phyloP scores from a whole-genome alignment of 2,329 filamentous ascomycete genomes.

The Sordariomycetes sp. region DNA sequence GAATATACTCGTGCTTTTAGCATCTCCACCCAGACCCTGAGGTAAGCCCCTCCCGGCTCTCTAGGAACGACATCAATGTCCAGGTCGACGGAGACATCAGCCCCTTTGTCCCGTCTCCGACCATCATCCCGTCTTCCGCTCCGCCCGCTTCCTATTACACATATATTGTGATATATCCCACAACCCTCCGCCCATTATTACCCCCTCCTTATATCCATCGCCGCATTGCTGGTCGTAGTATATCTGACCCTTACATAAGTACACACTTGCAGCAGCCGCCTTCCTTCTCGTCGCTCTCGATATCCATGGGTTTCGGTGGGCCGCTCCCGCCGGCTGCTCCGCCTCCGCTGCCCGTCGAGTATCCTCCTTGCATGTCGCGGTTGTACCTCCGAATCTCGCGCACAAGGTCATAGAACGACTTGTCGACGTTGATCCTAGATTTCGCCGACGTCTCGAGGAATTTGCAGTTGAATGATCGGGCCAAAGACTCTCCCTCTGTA shows the following conservation, averaged over 20 bases:
- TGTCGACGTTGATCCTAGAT: conserved; percentile 95
- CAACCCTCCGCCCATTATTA: not conserved
- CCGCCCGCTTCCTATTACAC: not conserved
- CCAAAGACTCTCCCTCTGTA: conserved; percentile 79
- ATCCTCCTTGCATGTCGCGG: conserved; percentile 80
- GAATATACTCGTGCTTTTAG: not conserved
- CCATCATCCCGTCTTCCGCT: not conserved
- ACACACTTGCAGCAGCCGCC: conserved; percentile 80
- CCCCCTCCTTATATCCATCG: not conserved
- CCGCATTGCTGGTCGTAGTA: conserved; percentile 1
- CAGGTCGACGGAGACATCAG: not conserved
- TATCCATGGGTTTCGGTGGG: conserved; percentile 63
- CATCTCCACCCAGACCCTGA: conserved; percentile 4
- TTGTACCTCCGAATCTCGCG: conserved; percentile 97
- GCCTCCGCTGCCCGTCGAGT: conserved; percentile 57
- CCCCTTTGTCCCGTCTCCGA: not conserved
- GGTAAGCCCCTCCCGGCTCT: conserved; percentile 7
- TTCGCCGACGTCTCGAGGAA: conserved; percentile 99
- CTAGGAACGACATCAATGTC: conserved; percentile 9
- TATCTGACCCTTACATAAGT: conserved; percentile 54
- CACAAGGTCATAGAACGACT: conserved; percentile 96
- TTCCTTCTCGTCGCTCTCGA: conserved; percentile 54
- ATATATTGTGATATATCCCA: not conserved
- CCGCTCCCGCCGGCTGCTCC: conserved; percentile 42
- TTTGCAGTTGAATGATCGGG: conserved; percentile 82